Evolutionary conservation across 2,329 filamentous ascomycete genomes (phyloP).

Genomic region (Metarhizium humberi): DNA sequence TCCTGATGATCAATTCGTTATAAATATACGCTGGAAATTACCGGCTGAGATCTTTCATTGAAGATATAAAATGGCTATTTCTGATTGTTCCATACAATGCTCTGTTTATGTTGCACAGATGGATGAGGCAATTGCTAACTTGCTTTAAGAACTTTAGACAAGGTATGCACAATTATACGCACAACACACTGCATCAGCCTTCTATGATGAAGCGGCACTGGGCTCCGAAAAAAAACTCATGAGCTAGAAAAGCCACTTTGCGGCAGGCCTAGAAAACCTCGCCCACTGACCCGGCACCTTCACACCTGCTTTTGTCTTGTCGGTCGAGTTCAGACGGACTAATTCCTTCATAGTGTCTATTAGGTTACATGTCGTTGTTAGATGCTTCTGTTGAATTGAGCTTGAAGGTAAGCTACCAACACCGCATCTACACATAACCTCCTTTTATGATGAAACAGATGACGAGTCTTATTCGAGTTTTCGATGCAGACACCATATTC

Average conservation of each 20-base stretch:
- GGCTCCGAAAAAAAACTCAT: conserved; percentile 76
- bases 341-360: conserved; percentile 7
- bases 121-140: conserved; percentile 20
- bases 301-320: conserved; percentile 4
- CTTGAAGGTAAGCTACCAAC: conserved; percentile 1
- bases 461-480: conserved; percentile 72
- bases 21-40: conserved; percentile 84
- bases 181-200: conserved; percentile 15
- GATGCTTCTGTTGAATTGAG: background rate
- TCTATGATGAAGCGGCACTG: conserved; percentile 90
- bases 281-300: conserved; percentile 66
- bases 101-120: conserved; percentile 1
- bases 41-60: conserved; percentile 72
- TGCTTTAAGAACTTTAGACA: conserved; percentile 15
- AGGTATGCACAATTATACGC: conserved; percentile 21
- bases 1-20: conserved; percentile 57
- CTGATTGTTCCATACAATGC: conserved; percentile 44
- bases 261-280: conserved; percentile 99
- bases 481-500: conserved; percentile 58
- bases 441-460: conserved; percentile 32
- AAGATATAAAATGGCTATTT: conserved; percentile 80
- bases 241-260: conserved; percentile 83
- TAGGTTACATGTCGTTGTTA: background rate
- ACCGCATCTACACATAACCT: background rate
- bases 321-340: background rate